Base-by-base conservation (phyloP, 495 filamentous ascomycete genomes). In the Penicillium taxi region DNA sequence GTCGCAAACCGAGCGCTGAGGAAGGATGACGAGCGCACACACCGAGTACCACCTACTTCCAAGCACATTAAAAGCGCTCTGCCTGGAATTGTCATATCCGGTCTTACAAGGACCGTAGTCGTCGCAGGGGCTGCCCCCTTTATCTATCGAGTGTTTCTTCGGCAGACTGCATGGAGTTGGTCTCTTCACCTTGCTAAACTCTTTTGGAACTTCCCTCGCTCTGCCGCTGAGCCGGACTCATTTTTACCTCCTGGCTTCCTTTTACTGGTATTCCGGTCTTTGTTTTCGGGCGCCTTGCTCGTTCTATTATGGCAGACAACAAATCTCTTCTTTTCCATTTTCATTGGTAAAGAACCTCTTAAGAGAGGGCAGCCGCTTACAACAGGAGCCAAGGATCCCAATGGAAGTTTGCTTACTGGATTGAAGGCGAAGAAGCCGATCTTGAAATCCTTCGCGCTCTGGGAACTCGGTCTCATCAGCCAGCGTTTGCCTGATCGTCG, bases 331-430 rank as follows among this genome's bases (percentile, higher is more conserved):
- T 96, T 96, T 58, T 78, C 78, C 17, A 52, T 80, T 20, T 86
- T 85, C 59, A 72, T 96, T 42, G 73, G 77, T 15, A 77, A 82
- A 55, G 78, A 82, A 45, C 91, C 93, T 5, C 53, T 94, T 27
- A 93, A 91, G 57, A 78, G 81, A 41, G 79, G 71, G 2, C 78
- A 84, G 47, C 86, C 88, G n/a, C 69, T 98, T 15, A 93, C 86
- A 1, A 66, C 72, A 8, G 82, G 87, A 37, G 84, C 86, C 4
- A 83, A 78, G 45, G 93, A 96, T 62, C 88, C 91, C 1, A 98
- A 93, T 47, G 90, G 86, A 23, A 94, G 81, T 49, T 66, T 98
- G 26, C 55, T 96, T 29, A 84, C 77, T 36, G 91, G 91, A 1
- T 60, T 98, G 30, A 86, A 79, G 44, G 75, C 81, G 13, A 88